Evolutionary conservation across 306 rosid genomes (phyloP).

Genomic region (Fragaria ananassa): DNA sequence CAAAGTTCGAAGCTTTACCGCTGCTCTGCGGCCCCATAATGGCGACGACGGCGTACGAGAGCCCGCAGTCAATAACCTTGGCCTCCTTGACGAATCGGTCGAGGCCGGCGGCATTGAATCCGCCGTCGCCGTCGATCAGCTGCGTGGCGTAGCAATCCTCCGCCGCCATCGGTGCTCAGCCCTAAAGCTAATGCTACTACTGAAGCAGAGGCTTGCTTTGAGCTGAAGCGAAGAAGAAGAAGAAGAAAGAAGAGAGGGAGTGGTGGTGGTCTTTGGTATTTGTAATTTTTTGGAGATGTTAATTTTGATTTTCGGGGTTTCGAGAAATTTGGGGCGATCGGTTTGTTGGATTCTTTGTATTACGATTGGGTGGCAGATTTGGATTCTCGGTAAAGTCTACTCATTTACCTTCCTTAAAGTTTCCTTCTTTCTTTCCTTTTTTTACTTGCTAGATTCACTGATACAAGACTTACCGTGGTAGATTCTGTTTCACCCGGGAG

Average conservation of each 20-base stretch:
- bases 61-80: slow-evolving; percentile 52
- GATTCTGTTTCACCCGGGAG: too few relatives aligned
- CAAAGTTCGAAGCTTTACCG: slow-evolving; percentile 34
- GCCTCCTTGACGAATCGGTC: slow-evolving; percentile 46
- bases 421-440: neutral
- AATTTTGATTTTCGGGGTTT: neutral
- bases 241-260: slow-evolving; percentile 2
- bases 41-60: slow-evolving; percentile 87
- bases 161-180: slow-evolving; percentile 19
- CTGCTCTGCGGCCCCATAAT: slow-evolving; percentile 98
- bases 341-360: slow-evolving; percentile 6
- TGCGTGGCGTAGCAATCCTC: slow-evolving; percentile 61
- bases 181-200: neutral
- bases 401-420: neutral
- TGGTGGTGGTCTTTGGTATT: neutral
- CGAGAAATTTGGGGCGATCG: neutral
- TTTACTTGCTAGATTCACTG: neutral
- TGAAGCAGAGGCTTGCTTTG: slow-evolving; percentile 12
- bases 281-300: neutral
- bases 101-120: slow-evolving; percentile 64
- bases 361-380: neutral
- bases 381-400: neutral
- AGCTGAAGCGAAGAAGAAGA: slow-evolving; percentile 12
- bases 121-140: slow-evolving; percentile 68
- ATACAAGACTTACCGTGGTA: neutral